Percentiles rank a stretch among this genome's conserved stretches.
phyloP scores from a whole-genome alignment of 148 eudicot species.

The Nepenthes gracilis region DNA sequence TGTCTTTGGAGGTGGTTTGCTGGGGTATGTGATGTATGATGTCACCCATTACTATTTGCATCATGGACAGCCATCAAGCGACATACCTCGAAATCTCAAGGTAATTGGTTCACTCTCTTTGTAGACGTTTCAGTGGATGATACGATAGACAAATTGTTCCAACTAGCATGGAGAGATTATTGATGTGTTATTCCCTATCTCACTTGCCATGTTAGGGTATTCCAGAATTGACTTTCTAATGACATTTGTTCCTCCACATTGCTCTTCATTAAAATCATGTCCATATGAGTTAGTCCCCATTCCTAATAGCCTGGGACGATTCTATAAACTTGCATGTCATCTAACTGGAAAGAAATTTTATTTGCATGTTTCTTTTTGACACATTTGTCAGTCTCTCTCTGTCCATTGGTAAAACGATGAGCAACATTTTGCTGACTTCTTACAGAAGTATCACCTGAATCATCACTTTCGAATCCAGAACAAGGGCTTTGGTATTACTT shows the following conservation, averaged over 20 bases:
- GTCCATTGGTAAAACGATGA: background rate
- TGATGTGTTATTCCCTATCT: too few species aligned
- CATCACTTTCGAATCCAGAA: constrained; percentile 88
- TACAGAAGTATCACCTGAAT: constrained; percentile 84
- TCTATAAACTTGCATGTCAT: too few species aligned
- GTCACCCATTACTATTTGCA: constrained; percentile 92
- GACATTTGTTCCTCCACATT: too few species aligned
- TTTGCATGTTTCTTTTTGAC: too few species aligned
- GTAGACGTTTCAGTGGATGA: background rate
- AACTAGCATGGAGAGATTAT: too few species aligned
- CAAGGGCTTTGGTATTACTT: constrained; percentile 89
- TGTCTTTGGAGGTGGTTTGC: constrained; percentile 67
- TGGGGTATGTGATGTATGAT: constrained; percentile 89
- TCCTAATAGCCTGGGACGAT: too few species aligned
- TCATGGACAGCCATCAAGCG: constrained; percentile 74
- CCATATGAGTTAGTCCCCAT: too few species aligned
- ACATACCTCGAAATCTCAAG: constrained; percentile 56
- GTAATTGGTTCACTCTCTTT: constrained; percentile 19
- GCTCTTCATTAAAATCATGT: too few species aligned
- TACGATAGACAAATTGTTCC: too few species aligned
- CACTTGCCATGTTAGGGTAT: background rate
- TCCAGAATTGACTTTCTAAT: background rate
- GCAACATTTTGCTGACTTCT: background rate
- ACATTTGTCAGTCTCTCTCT: background rate
- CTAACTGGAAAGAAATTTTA: too few species aligned